Conservation (phyloP, 805 yeast genomes). For the Komagataella pseudopastoris region DNA sequence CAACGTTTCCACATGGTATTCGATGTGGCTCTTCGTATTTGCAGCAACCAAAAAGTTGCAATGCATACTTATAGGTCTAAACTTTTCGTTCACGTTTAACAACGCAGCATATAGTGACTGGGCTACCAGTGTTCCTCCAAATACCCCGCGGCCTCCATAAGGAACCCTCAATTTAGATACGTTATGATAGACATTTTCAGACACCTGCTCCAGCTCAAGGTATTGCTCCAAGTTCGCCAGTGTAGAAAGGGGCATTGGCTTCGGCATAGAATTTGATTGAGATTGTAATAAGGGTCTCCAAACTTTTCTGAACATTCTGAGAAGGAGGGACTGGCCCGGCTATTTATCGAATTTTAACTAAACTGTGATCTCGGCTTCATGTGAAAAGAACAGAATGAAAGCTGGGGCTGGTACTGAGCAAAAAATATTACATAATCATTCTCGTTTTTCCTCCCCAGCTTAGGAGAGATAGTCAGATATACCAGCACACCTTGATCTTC, state of each 20-base stretch:
- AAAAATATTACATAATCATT: not conserved
- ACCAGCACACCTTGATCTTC: not conserved
- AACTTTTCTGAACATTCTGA: not conserved
- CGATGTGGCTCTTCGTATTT: conserved; percentile 26
- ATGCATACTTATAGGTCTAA: conserved; percentile 48
- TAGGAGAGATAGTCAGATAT: not conserved
- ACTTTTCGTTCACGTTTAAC: conserved; percentile 20
- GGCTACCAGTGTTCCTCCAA: conserved; percentile 60
- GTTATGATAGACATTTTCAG: conserved; percentile 11
- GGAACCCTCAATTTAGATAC: conserved; percentile 22
- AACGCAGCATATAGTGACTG: conserved; percentile 52
- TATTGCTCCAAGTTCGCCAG: not conserved
- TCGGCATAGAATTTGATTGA: not conserved
- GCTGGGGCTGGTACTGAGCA: too few species aligned
- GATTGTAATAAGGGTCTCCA: not conserved
- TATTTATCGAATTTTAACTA: not conserved
- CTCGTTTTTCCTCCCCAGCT: not conserved
- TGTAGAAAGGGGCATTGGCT: not conserved
- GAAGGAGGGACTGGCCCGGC: not conserved
- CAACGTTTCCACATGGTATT: conserved; percentile 38
- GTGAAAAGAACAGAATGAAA: not conserved
- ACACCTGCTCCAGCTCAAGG: conserved; percentile 10
- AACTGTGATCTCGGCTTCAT: not conserved
- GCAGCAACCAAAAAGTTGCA: conserved; percentile 50
- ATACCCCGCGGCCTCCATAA: conserved; percentile 47